Percentiles rank a stretch among this genome's conserved stretches.
Evolutionary conservation across 257 asterid genomes (phyloP).

Genomic region (Cordia subcordata): DNA sequence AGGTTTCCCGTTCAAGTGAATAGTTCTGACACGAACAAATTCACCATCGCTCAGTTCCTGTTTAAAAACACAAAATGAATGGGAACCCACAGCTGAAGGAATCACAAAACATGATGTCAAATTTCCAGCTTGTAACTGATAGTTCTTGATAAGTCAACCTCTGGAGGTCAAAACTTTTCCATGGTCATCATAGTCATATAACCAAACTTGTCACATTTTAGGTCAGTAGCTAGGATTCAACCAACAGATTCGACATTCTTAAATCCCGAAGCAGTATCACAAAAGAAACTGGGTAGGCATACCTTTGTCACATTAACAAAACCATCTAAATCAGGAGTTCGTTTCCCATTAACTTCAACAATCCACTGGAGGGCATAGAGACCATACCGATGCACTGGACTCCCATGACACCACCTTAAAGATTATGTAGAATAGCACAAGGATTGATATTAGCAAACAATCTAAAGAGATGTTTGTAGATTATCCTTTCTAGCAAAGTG

Average conservation of each 20-base stretch:
- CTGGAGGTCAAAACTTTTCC: too few relatives aligned
- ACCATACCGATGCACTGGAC: slow-evolving; percentile 93
- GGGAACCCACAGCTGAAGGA: neutral
- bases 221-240: too few relatives aligned
- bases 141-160: too few relatives aligned
- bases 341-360: slow-evolving; percentile 91
- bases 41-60: slow-evolving; percentile 88
- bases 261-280: neutral
- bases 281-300: neutral
- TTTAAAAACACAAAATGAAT: neutral
- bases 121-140: neutral
- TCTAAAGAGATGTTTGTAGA: neutral
- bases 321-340: slow-evolving; percentile 85
- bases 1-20: slow-evolving; percentile 94
- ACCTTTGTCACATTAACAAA: slow-evolving; percentile 88
- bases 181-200: too few relatives aligned
- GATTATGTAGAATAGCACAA: too few relatives aligned
- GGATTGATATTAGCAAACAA: neutral
- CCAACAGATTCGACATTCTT: neutral
- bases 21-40: slow-evolving; percentile 76
- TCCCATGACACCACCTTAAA: slow-evolving; percentile 97
- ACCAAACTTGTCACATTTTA: too few relatives aligned
- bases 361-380: slow-evolving; percentile 97
- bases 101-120: neutral
- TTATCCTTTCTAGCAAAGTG: neutral